A percentile compares a stretch with the other conserved stretches of the same genome.
phyloP scores from a whole-genome alignment of 495 filamentous ascomycete genomes.

The Penicillium subrubescens region DNA sequence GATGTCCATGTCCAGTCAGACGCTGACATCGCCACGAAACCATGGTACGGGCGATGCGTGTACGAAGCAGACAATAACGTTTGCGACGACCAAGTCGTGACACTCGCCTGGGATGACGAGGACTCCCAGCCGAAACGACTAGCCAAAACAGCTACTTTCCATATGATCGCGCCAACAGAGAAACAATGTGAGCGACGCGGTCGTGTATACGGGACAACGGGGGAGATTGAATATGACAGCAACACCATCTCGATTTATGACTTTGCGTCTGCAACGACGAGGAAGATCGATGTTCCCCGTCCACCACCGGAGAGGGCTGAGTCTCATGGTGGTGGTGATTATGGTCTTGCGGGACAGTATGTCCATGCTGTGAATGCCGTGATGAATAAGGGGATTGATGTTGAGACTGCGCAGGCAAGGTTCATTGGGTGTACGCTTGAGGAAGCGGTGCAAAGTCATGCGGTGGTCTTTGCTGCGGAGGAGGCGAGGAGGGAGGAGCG shows the following conservation, averaged over 20 bases:
- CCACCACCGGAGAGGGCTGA: conserved; percentile 42
- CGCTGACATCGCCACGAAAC: conserved; percentile 56
- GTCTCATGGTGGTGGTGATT: conserved; percentile 85
- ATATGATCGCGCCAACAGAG: conserved; percentile 92
- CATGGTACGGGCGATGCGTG: conserved; percentile 94
- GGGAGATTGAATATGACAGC: conserved; percentile 78
- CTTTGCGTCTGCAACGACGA: conserved; percentile 36
- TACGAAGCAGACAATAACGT: conserved; percentile 89
- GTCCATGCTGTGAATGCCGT: conserved; percentile 79
- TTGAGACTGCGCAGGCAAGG: conserved; percentile 71
- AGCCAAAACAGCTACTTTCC: conserved; percentile 84
- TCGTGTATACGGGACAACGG: conserved; percentile 77
- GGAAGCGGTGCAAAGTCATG: conserved; percentile 85
- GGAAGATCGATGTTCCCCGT: conserved; percentile 32
- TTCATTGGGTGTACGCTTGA: conserved; percentile 81
- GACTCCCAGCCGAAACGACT: conserved; percentile 45
- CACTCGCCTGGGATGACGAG: conserved; percentile 72
- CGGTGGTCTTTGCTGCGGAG: conserved; percentile 92
- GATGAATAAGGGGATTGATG: conserved; percentile 65
- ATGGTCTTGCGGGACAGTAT: conserved; percentile 77
- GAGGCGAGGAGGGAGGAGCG: conserved; percentile 70
- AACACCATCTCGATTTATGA: conserved; percentile 43
- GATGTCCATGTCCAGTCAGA: conserved; percentile 44
- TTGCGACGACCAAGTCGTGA: conserved; percentile 88
- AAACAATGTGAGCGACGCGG: conserved; percentile 82